Evolutionary conservation across 1,284 basidiomycete species (phyloP).

Genomic region (Porphyrellus sp.): DNA sequence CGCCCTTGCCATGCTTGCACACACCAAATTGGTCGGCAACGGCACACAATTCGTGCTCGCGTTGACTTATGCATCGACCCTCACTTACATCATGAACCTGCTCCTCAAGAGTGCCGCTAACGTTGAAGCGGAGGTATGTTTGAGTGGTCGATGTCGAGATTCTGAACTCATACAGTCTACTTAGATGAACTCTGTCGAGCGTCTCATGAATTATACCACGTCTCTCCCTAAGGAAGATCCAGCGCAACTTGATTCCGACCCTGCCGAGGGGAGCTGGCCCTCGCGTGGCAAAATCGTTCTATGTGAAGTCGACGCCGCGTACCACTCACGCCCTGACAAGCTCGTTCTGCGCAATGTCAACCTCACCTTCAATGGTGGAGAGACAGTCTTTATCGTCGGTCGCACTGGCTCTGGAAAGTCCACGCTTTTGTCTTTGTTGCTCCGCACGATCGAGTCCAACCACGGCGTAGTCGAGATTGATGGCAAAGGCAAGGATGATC

Average conservation of each 20-base stretch:
- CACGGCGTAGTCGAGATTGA: slow-evolving; percentile 31
- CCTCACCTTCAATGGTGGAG: slow-evolving; percentile 78
- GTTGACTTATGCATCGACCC: slow-evolving; percentile 28
- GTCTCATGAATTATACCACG: slow-evolving; percentile 29
- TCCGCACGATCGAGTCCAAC: slow-evolving; percentile 31
- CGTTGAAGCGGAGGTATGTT: slow-evolving; percentile 32
- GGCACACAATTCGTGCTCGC: slow-evolving; percentile 27
- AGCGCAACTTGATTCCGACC: slow-evolving; percentile 23
- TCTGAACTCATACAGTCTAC: slow-evolving; percentile 2
- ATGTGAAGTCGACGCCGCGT: slow-evolving; percentile 54
- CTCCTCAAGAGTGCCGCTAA: slow-evolving; percentile 31
- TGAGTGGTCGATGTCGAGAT: neutral
- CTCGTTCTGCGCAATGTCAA: slow-evolving; percentile 63
- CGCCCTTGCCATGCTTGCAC: slow-evolving; percentile 29
- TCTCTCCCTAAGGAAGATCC: slow-evolving; percentile 27
- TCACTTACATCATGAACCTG: slow-evolving; percentile 34
- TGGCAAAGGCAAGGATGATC: slow-evolving; percentile 22
- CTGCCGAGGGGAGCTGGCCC: slow-evolving; percentile 25
- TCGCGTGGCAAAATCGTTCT: slow-evolving; percentile 39
- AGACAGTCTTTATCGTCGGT: slow-evolving; percentile 92
- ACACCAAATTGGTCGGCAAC: slow-evolving; percentile 26
- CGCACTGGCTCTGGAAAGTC: slow-evolving; percentile 90
- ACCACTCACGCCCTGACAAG: slow-evolving; percentile 74
- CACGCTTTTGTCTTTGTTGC: slow-evolving; percentile 53
- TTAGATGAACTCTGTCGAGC: slow-evolving; percentile 35